Conservation (phyloP, 169 alveolate genomes). For the Prorocentrum cordatum region DNA sequence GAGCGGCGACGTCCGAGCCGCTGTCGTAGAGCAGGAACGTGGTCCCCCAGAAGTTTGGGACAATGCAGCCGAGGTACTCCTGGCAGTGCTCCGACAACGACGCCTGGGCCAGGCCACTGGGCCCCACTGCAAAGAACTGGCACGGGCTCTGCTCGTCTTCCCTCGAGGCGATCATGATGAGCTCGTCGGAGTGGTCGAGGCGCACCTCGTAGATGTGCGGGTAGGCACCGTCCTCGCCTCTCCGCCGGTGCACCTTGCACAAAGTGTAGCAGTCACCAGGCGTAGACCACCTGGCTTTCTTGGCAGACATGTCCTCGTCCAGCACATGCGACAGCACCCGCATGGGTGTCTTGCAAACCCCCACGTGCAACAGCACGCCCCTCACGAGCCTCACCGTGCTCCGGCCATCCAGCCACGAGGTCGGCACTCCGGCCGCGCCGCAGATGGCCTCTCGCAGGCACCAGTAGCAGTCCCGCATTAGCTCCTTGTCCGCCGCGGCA, state of each 20-base stretch:
- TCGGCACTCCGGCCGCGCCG: too few species aligned
- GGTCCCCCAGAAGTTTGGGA: conserved; percentile 56
- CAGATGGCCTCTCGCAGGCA: too few species aligned
- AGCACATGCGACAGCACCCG: too few species aligned
- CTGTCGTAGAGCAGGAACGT: conserved; percentile 29
- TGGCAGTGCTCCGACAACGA: neutral
- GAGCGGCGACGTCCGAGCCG: conserved; percentile 7
- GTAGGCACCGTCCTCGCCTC: conserved; percentile 51
- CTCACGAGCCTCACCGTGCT: too few species aligned
- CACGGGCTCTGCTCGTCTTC: conserved; percentile 9
- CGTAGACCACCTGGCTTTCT: conserved; percentile 15
- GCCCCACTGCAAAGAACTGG: conserved; percentile 13
- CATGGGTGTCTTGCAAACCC: too few species aligned
- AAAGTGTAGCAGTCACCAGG: conserved; percentile 49
- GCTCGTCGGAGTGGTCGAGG: conserved; percentile 40
- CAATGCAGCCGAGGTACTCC: conserved; percentile 42
- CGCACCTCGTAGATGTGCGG: conserved; percentile 31
- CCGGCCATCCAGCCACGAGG: too few species aligned
- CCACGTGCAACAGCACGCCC: too few species aligned
- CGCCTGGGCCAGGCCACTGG: neutral
- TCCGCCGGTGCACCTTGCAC: conserved; percentile 30
- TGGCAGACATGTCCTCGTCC: neutral
- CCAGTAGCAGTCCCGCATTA: too few species aligned
- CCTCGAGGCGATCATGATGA: conserved; percentile 7
- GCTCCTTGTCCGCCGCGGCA: too few species aligned